Conservation (phyloP, 1,284 basidiomycete species). For the Ustilago cynodontis region DNA sequence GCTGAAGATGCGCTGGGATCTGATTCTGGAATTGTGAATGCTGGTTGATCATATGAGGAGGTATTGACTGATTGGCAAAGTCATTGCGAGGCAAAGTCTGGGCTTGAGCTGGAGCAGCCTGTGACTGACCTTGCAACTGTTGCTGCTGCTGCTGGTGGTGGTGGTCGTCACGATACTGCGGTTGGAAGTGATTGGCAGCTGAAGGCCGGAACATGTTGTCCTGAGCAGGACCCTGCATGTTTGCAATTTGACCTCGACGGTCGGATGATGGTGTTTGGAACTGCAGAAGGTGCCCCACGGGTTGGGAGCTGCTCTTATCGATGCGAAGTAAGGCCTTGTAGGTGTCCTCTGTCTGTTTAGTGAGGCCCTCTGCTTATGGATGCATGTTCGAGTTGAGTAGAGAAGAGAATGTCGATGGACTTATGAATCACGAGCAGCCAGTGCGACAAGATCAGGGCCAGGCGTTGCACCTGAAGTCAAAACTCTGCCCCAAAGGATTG, state of each 20-base stretch:
- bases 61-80: conserved; percentile 5
- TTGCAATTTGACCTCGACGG: conserved; percentile 6
- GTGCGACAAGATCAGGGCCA: no score
- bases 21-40: conserved; percentile 15
- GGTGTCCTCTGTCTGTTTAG: no score
- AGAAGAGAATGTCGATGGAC: no score
- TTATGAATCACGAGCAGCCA: not conserved
- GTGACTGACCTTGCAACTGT: conserved; percentile 11
- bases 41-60: conserved; percentile 4
- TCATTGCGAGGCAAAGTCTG: conserved; percentile 12
- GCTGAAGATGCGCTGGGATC: conserved; percentile 16
- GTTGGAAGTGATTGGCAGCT: conserved; percentile 3
- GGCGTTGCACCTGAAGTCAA: no score
- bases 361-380: no score
- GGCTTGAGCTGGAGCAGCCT: conserved; percentile 1
- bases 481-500: no score
- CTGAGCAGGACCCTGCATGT: conserved; percentile 35
- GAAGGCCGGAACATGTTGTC: conserved; percentile 21
- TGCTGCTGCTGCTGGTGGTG: no score
- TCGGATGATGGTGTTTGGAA: not conserved
- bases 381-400: no score
- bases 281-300: not conserved
- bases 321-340: no score
- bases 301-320: not conserved
- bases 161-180: conserved; percentile 14